Percentiles rank a stretch among this genome's conserved stretches.
phyloP scores from a whole-genome alignment of 176 grass and related monocot species.

The Phoenix roebelenii region DNA sequence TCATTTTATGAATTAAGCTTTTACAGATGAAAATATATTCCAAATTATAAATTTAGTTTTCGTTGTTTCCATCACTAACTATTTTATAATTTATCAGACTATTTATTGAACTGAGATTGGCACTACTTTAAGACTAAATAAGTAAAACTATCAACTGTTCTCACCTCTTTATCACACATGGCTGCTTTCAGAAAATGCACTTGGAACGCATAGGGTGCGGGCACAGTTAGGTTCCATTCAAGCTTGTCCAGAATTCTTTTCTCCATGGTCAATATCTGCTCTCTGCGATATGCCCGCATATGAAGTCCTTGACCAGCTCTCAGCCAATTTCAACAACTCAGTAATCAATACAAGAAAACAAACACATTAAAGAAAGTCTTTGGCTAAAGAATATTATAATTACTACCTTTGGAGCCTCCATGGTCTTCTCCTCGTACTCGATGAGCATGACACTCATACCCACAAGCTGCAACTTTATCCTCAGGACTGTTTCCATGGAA shows the following conservation, averaged over 20 bases:
- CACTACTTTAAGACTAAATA: background rate
- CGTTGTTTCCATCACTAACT: too few relatives aligned
- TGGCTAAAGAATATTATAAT: background rate
- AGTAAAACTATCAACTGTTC: conserved; percentile 6
- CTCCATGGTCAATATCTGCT: conserved; percentile 5
- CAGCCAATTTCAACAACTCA: background rate
- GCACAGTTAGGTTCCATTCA: conserved; percentile 67
- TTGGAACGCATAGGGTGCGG: conserved; percentile 54
- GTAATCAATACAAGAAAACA: background rate
- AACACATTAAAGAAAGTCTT: too few relatives aligned
- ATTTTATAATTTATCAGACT: background rate
- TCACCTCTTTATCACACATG: conserved; percentile 26
- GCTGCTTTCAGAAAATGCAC: conserved; percentile 51
- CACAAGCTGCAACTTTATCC: conserved; percentile 5
- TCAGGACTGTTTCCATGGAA: background rate
- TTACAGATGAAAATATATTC: too few relatives aligned
- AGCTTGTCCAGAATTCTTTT: conserved; percentile 19
- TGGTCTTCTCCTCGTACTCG: conserved; percentile 3
- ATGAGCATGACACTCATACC: conserved; percentile 11
- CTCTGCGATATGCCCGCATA: conserved; percentile 1
- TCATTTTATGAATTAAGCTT: too few relatives aligned
- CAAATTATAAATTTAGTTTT: too few relatives aligned
- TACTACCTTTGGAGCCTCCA: conserved; percentile 6
- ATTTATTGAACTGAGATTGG: background rate
- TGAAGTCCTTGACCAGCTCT: conserved; percentile 10